Evolutionary conservation across 2,329 filamentous ascomycete species (phyloP), one percentile per base, ranked within the genome.

Genomic region (Xylariaceae sp.): DNA sequence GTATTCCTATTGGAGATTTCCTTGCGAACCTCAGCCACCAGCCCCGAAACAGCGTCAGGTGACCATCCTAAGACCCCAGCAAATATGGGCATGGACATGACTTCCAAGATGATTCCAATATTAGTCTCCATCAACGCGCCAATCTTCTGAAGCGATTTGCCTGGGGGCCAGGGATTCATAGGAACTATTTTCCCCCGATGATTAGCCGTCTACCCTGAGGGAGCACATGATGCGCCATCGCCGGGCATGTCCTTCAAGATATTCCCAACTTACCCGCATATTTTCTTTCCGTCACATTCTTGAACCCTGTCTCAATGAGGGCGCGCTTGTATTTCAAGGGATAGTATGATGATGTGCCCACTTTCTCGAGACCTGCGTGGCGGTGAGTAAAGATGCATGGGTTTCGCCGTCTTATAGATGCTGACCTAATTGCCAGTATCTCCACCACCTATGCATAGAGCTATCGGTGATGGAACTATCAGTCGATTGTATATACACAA

Each of bases 281-380:
- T 37, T 54, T 54, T 22, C 52, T 47, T 23, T 52, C 49, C 3
- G 52, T 54, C 34, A 54, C 43, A 39, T 54, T 54, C 14, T 37
- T 48, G 29, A 52, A 54, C 14, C 52, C 52, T n/a, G 35, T 37
- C 20, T 54, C 54, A 11, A 44, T 45, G 5, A 62, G 49, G 19
- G 55, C 36, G 17, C 40, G 22, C 45, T 50, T 57, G 29, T 61
- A 61, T 12, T 57, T 34, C 5, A 41, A 17, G 12, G 58, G 56
- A 37, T 64, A 62, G 12, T 56, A 43, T 35, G 65, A 52, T n/a
- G 62, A 59, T 17, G 33, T 57, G 7, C 61, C 62, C n/a, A 64
- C 48, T 12, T 55, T 54, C 20, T 48, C 44, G 27, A 64, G 54
- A 17, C 56, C 58, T 56, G 17, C 7, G 17, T 40, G 23, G 16